Conservation (phyloP, 345 rosid species). For the Stellera chamaejasme region DNA sequence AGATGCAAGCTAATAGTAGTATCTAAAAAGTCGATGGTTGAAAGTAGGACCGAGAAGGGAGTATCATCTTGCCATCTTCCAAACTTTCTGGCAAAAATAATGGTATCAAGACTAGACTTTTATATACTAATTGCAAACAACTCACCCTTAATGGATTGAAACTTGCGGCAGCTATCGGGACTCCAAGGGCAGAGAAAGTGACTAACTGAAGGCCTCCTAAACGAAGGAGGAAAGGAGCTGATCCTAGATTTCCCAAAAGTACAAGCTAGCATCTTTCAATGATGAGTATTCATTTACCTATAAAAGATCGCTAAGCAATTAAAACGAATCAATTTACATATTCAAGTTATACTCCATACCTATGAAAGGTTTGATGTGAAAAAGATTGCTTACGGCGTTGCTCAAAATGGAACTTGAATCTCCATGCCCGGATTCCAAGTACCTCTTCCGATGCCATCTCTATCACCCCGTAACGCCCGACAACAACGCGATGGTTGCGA, state of each 20-base stretch:
- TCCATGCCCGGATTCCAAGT: constrained; percentile 88
- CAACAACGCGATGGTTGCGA: too few relatives aligned
- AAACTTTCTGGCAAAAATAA: too few relatives aligned
- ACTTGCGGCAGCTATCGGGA: constrained; percentile 92
- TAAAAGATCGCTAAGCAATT: constrained; percentile 4
- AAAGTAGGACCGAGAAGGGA: too few relatives aligned
- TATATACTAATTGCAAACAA: background rate
- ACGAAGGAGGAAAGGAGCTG: constrained; percentile 58
- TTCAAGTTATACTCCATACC: too few relatives aligned
- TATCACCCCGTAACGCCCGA: too few relatives aligned
- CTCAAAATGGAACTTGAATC: constrained; percentile 78
- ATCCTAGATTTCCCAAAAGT: constrained; percentile 83
- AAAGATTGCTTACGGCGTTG: constrained; percentile 60
- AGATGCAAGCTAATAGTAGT: too few relatives aligned
- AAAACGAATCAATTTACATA: background rate
- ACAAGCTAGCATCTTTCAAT: constrained; percentile 67
- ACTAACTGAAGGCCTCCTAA: constrained; percentile 83
- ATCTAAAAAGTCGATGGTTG: too few relatives aligned
- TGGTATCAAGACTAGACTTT: too few relatives aligned
- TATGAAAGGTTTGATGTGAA: background rate
- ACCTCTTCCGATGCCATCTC: constrained; percentile 26
- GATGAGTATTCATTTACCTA: constrained; percentile 91
- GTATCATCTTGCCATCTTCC: too few relatives aligned
- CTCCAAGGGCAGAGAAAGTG: constrained; percentile 74
- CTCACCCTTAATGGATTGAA: constrained; percentile 82